Evolutionary conservation across 2,329 filamentous ascomycete species (phyloP).

Genomic region (Cercospora sp.): DNA sequence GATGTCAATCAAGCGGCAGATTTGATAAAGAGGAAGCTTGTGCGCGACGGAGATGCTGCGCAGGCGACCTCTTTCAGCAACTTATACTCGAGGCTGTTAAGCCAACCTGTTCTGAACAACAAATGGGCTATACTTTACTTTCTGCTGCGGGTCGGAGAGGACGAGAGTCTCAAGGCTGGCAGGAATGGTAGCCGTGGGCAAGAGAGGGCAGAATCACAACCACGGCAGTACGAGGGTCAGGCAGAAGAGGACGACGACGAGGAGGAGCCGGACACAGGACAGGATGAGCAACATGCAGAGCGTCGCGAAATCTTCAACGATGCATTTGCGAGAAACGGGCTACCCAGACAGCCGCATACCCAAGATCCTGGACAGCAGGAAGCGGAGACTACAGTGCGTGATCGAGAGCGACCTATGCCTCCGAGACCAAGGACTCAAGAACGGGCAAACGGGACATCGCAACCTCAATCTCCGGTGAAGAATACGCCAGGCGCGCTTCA

Average conservation of each 20-base stretch:
- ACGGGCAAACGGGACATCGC: slow-evolving; percentile 12
- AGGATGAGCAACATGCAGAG: slow-evolving; percentile 28
- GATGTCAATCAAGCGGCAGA: slow-evolving; percentile 91
- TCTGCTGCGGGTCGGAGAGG: slow-evolving; percentile 72
- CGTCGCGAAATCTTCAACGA: slow-evolving; percentile 44
- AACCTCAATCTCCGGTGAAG: slow-evolving; percentile 15
- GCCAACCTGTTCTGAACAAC: slow-evolving; percentile 87
- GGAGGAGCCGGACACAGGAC: slow-evolving; percentile 14
- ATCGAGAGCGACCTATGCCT: slow-evolving; percentile 26
- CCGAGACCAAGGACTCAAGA: slow-evolving; percentile 26
- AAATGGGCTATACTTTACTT: slow-evolving; percentile 98
- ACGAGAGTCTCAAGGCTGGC: slow-evolving; percentile 6
- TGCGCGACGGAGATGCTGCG: slow-evolving; percentile 69
- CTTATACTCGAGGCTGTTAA: slow-evolving; percentile 82
- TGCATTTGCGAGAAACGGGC: slow-evolving; percentile 50
- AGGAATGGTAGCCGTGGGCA: slow-evolving; percentile 4
- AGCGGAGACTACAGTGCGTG: slow-evolving; percentile 25
- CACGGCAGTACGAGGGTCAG: slow-evolving; percentile 10
- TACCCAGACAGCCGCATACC: slow-evolving; percentile 41
- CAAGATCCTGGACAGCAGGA: slow-evolving; percentile 28
- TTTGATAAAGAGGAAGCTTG: slow-evolving; percentile 83
- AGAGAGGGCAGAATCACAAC: slow-evolving; percentile 11
- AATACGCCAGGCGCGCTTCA: slow-evolving; percentile 15
- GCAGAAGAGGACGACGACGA: slow-evolving; percentile 23
- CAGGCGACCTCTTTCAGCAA: slow-evolving; percentile 85